A percentile compares a stretch with the other conserved stretches of the same genome.
Evolutionary conservation across 805 yeast species (phyloP).

Genomic region (Schizosaccharomyces octosporus): DNA sequence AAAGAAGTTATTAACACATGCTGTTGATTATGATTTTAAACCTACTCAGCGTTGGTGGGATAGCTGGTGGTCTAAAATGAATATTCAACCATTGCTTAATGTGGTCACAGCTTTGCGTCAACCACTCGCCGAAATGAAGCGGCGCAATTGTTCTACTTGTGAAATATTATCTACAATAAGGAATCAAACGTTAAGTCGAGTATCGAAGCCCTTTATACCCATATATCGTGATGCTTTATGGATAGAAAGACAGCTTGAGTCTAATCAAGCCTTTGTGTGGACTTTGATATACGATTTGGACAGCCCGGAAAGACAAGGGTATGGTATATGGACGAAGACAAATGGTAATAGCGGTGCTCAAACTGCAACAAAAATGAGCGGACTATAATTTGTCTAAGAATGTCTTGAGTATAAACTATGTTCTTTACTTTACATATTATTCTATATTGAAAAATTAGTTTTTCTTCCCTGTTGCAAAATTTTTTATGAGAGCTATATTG

Average conservation of each 20-base stretch:
- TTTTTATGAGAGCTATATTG: no score
- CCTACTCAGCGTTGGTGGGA: not conserved
- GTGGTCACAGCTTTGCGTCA: not conserved
- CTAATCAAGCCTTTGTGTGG: not conserved
- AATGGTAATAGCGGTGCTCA: not conserved
- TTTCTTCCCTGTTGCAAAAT: no score
- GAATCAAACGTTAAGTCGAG: not conserved
- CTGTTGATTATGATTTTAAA: not conserved
- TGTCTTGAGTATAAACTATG: no score
- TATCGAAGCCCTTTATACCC: not conserved
- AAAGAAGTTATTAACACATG: not conserved
- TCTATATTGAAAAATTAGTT: no score
- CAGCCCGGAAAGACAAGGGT: not conserved
- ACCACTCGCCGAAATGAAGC: not conserved
- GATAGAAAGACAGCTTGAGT: not conserved
- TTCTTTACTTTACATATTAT: no score
- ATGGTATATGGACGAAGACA: not conserved
- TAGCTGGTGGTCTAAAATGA: not conserved
- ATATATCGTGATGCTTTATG: not conserved
- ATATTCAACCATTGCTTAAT: not conserved
- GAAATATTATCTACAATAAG: not conserved
- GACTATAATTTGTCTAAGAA: no score
- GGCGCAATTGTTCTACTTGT: not conserved
- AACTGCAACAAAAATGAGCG: no score
- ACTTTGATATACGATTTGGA: not conserved